Conservation (phyloP, 1,284 basidiomycete species). For the Grifola frondosa region DNA sequence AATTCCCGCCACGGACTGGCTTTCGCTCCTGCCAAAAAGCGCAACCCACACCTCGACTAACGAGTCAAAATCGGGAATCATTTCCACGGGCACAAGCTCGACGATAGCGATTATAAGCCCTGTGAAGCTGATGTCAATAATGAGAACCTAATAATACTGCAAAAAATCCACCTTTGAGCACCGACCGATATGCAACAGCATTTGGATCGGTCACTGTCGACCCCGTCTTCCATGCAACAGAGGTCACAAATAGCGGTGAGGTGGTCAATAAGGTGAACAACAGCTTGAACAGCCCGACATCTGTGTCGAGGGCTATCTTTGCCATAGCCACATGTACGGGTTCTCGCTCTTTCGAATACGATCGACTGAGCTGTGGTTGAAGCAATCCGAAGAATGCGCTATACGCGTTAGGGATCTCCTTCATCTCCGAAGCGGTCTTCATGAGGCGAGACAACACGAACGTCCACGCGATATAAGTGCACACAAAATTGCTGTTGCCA, state of each 20-base stretch:
- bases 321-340: slow-evolving; percentile 54
- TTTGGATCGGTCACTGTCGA: slow-evolving; percentile 78
- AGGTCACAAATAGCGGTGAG: slow-evolving; percentile 74
- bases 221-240: slow-evolving; percentile 62
- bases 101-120: slow-evolving; percentile 71
- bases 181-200: slow-evolving; percentile 77
- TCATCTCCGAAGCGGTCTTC: slow-evolving; percentile 40
- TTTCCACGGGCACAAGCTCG: slow-evolving; percentile 73
- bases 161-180: slow-evolving; percentile 67
- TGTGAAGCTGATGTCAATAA: slow-evolving; percentile 29
- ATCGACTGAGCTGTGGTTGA: slow-evolving; percentile 41
- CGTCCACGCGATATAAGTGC: slow-evolving; percentile 77
- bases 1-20: slow-evolving; percentile 63
- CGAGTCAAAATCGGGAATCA: slow-evolving; percentile 68
- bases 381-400: slow-evolving; percentile 56
- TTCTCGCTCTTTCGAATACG: slow-evolving; percentile 55
- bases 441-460: slow-evolving; percentile 69
- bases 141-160: background rate
- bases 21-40: slow-evolving; percentile 78
- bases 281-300: slow-evolving; percentile 57
- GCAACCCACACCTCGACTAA: slow-evolving; percentile 79
- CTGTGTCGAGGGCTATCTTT: slow-evolving; percentile 50
- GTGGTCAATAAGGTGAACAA: slow-evolving; percentile 57
- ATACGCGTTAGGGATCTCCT: slow-evolving; percentile 54
- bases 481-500: slow-evolving; percentile 59